Base-by-base conservation (phyloP, 2,329 filamentous ascomycete genomes). In the Scedosporium minutisporum region DNA sequence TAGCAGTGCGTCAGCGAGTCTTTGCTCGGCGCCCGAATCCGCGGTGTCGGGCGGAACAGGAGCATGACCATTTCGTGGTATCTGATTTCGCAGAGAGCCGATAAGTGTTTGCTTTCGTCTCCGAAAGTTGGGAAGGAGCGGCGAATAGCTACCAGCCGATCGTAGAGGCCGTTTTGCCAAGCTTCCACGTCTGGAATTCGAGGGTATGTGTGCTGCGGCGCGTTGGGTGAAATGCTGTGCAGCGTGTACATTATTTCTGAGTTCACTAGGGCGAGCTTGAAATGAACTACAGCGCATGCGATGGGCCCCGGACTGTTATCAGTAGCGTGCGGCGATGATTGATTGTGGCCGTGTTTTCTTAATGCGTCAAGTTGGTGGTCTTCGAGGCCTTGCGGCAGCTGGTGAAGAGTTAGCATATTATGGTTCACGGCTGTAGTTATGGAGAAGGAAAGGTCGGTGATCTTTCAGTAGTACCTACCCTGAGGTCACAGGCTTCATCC, bases 211-310 rank as follows among this genome's bases (percentile, higher is more conserved):
- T 82, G 83, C 6, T 69, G 69, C 0, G 80, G 80, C 0, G 74
- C 71, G 4, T 76, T 73, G 25, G 77, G 73, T n/a, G 76, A 75
- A 61, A 83, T 76, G 61, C 80, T 82, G 62, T 83, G 81, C 42
- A 80, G 77, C 2, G 83, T 73, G 58, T 82, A 83, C 69, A 83
- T 83, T n/a, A 83, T 82, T 66, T 84, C 81, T 0, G 82, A 83
- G 63, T 82, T 84, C 5, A 83, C 71, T 18, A 74, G 77, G 0
- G 77, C 72, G 0, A 79, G 72, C 58, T 70, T 74, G 67, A 83
- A 82, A 0, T 83, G 68, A 58, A 82, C 80, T 6, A 82, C 74
- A 0, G 79, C 75, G 58, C 74, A 79, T 0, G 73, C 67, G 66
- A 80, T 76, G 70, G 71, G 4, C 68, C 71, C 57, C 4, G 65